A percentile compares a stretch with the other conserved stretches of the same genome.
Conservation (phyloP, 2,329 filamentous ascomycete genomes). For the Colletotrichum magnum region DNA sequence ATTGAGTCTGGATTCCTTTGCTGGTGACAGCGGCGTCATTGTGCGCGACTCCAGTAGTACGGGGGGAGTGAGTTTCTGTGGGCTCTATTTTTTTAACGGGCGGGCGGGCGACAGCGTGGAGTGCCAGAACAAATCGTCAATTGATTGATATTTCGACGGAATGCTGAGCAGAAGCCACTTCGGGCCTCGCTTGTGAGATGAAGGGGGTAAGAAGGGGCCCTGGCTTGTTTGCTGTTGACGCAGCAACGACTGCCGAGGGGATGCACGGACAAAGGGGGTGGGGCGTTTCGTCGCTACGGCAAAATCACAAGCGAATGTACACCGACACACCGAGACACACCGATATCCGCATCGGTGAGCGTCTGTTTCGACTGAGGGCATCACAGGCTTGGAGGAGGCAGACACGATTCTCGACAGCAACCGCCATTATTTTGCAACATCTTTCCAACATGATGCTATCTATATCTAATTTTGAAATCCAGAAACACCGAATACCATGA, state of each 20-base stretch:
- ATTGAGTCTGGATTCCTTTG: slow-evolving; percentile 52
- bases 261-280: slow-evolving; percentile 38
- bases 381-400: background rate
- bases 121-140: slow-evolving; percentile 25
- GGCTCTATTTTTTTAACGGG: slow-evolving; percentile 23
- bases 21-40: slow-evolving; percentile 59
- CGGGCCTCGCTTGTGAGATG: slow-evolving; percentile 41
- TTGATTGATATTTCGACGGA: slow-evolving; percentile 38
- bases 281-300: slow-evolving; percentile 35
- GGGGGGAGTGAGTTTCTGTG: background rate
- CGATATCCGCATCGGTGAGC: slow-evolving; percentile 13
- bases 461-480: too few species aligned
- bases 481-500: too few species aligned
- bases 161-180: slow-evolving; percentile 32
- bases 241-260: slow-evolving; percentile 36
- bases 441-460: too few species aligned
- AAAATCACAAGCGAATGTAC: slow-evolving; percentile 18
- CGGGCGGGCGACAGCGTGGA: slow-evolving; percentile 9
- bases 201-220: slow-evolving; percentile 38
- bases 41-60: slow-evolving; percentile 32
- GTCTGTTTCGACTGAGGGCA: background rate
- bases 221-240: slow-evolving; percentile 40
- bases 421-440: too few species aligned
- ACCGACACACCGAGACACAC: slow-evolving; percentile 27
- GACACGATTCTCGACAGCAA: background rate